Percentiles rank a stretch among this genome's conserved stretches.
These are phyloP conservation scores for Plectranthus barbatus DNA, from an alignment of 257 asterid species.

Conservation along the genomic window DNA sequence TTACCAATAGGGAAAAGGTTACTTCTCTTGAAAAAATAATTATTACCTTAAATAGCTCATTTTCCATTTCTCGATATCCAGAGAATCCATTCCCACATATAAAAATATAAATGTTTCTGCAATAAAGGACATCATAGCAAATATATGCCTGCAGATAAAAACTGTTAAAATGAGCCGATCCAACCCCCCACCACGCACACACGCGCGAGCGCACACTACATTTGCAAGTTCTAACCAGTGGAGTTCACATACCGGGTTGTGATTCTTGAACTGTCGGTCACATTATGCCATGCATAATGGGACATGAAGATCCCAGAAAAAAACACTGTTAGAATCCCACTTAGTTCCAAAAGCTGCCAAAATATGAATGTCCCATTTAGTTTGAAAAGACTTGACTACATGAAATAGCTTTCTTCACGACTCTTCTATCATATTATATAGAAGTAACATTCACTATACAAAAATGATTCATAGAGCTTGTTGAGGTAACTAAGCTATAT, in stretches of 20 bases:
- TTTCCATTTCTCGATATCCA: conserved; percentile 85
- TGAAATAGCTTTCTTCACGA: background rate
- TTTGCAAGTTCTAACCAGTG: background rate
- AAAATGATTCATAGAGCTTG: background rate
- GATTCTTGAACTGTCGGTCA: conserved; percentile 72
- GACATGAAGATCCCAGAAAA: conserved; percentile 85
- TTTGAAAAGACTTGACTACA: conserved; percentile 25
- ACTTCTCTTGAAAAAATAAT: background rate
- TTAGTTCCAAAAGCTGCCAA: conserved; percentile 54
- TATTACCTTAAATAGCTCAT: conserved; percentile 60
- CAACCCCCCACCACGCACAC: too few species aligned
- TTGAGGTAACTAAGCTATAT: background rate
- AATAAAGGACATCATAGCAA: conserved; percentile 80
- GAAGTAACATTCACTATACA: background rate
- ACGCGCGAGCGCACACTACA: too few species aligned
- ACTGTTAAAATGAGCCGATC: background rate
- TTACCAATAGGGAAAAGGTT: background rate
- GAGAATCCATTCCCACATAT: conserved; percentile 92
- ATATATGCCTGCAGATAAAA: conserved; percentile 63
- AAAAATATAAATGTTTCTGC: conserved; percentile 88
- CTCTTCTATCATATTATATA: too few species aligned
- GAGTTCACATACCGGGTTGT: conserved; percentile 48
- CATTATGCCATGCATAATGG: conserved; percentile 95
- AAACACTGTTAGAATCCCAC: conserved; percentile 92
- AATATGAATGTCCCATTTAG: conserved; percentile 48